Base-by-base conservation (phyloP, 2,329 filamentous ascomycete genomes). In the Stromatinia cepivora region DNA sequence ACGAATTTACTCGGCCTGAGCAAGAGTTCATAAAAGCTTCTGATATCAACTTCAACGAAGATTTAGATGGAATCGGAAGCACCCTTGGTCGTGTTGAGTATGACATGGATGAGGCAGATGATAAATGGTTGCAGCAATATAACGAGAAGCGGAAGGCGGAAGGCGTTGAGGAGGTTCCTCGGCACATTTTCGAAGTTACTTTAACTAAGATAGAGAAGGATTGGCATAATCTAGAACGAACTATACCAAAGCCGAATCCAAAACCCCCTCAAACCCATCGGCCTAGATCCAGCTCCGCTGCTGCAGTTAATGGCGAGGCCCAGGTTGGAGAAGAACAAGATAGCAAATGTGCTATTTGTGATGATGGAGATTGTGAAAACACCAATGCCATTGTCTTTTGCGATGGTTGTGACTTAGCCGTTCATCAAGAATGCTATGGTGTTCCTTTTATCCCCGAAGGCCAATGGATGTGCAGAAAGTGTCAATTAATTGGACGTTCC, bases 131-230 rank as follows among this genome's bases (percentile, higher is more conserved):
- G 36, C 91, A 95, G 75, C 87, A 88, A 52, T 88, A 94, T 78
- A 99, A 99, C 76, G 81, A 83, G 17, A 88, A 91, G 75, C 88
- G 95, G 70, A 92, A 89, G 78, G 85, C 87, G 34, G 87, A 91
- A 73, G 88, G 90, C 58, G 87, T 92, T 31, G 92, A 96, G 74
- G 85, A 89, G 2, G 95, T 99, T 76, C 96, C 94, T 62, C 92
- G 94, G 28, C 94, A 97, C 72, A 88, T 97, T 64, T 97, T 99
- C 77, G 95, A 99, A 79, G 96, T 98, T 72, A 96, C 94, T 22
- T 96, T 99, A 81, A 99, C 95, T 13, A 97, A 97, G 80, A 97
- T 99, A 70, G 95, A 99, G 80, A 97, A 97, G 81, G 94, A 98
- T 79, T 99, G 95, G 92, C 93, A 98, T 79, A 92, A 92, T 8